Percentiles rank a stretch among this genome's conserved stretches.
These are phyloP conservation scores for Epichloe sibirici DNA, from an alignment of 2,329 filamentous ascomycete genomes.

Conservation along the genomic window DNA sequence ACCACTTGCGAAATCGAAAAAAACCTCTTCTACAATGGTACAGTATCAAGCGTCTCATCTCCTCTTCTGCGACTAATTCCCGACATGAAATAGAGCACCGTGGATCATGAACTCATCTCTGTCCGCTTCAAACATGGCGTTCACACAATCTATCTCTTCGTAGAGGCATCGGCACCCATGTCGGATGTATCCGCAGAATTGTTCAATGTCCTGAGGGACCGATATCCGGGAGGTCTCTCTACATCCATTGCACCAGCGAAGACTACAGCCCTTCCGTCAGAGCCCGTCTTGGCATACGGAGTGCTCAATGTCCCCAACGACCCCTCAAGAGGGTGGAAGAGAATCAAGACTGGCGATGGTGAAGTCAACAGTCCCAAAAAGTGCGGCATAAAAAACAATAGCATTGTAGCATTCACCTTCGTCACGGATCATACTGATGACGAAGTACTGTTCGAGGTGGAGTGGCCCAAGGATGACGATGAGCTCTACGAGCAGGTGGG, in stretches of 20 bases:
- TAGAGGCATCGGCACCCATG: slow-evolving; percentile 46
- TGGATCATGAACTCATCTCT: slow-evolving; percentile 44
- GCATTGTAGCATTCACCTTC: slow-evolving; percentile 38
- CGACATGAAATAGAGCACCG: slow-evolving; percentile 2
- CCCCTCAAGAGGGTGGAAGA: slow-evolving; percentile 36
- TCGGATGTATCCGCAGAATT: slow-evolving; percentile 45
- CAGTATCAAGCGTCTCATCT: neutral
- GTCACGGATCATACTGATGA: slow-evolving; percentile 26
- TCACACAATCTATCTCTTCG: slow-evolving; percentile 57
- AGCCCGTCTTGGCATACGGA: slow-evolving; percentile 34
- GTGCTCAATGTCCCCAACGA: slow-evolving; percentile 33
- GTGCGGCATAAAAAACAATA: slow-evolving; percentile 34
- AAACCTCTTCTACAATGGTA: neutral
- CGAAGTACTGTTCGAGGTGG: slow-evolving; percentile 31
- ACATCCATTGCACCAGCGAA: slow-evolving; percentile 20
- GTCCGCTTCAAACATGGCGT: slow-evolving; percentile 62
- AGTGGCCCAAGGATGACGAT: slow-evolving; percentile 33
- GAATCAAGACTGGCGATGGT: slow-evolving; percentile 24
- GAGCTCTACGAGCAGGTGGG: slow-evolving; percentile 17
- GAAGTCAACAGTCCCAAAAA: slow-evolving; percentile 27
- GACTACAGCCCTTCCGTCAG: slow-evolving; percentile 26
- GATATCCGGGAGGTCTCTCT: slow-evolving; percentile 42
- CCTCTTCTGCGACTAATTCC: neutral
- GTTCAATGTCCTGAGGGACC: slow-evolving; percentile 42
- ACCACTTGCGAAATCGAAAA: neutral